phyloP scores from a whole-genome alignment of 2,329 filamentous ascomycete species.

The Xylariaceae sp. region DNA sequence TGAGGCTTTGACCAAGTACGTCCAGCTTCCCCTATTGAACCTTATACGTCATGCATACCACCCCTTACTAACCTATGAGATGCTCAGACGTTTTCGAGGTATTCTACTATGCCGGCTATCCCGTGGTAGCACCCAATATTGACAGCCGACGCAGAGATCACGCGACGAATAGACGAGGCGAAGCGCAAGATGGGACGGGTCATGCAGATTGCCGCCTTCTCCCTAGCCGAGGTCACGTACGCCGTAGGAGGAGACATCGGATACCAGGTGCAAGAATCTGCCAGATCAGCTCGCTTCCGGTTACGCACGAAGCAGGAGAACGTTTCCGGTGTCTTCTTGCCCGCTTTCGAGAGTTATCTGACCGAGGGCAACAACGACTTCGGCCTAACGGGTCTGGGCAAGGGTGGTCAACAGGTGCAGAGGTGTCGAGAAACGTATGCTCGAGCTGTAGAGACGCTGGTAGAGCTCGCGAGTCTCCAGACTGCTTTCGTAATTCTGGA shows the following conservation, averaged over 20 bases:
- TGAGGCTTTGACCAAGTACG: conserved; percentile 94
- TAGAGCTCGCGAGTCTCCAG: conserved; percentile 93
- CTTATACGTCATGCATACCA: neutral
- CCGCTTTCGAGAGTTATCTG: conserved; percentile 88
- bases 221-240: conserved; percentile 94
- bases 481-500: conserved; percentile 98
- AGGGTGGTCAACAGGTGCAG: conserved; percentile 96
- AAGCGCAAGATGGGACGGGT: conserved; percentile 99
- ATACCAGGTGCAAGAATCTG: conserved; percentile 97
- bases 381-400: conserved; percentile 90
- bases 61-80: conserved; percentile 13
- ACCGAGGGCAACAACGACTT: conserved; percentile 94
- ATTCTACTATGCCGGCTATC: conserved; percentile 30
- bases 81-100: conserved; percentile 82
- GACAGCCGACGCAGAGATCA: conserved; percentile 71
- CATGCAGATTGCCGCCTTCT: conserved; percentile 99
- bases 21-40: conserved; percentile 7
- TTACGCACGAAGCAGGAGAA: conserved; percentile 97
- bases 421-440: conserved; percentile 94
- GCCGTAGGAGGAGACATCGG: conserved; percentile 93
- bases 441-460: conserved; percentile 90
- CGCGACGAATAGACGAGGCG: conserved; percentile 93
- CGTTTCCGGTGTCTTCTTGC: conserved; percentile 93
- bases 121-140: neutral
- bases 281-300: conserved; percentile 88